These are phyloP conservation scores for Jasminum sambac DNA, from an alignment of 257 asterid genomes.

Conservation along the genomic window DNA sequence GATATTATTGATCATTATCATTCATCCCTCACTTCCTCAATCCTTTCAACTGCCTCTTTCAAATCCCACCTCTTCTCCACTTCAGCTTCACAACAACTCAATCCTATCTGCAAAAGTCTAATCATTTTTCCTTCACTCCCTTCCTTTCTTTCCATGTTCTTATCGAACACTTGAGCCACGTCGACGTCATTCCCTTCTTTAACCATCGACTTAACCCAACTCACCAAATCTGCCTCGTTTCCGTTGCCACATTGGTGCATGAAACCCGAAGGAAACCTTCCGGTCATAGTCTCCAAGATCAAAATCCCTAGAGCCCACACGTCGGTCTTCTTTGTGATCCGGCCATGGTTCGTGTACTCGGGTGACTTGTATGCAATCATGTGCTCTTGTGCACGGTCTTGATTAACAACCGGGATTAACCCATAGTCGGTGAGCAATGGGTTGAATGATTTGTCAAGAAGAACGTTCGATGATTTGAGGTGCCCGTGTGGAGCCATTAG, in stretches of 20 bases:
- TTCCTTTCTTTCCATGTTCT: constrained; percentile 47
- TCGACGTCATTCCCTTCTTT: constrained; percentile 20
- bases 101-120: constrained; percentile 62
- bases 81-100: constrained; percentile 60
- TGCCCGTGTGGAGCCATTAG: constrained; percentile 86
- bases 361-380: constrained; percentile 82
- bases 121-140: constrained; percentile 55
- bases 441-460: constrained; percentile 50
- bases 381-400: constrained; percentile 61
- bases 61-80: constrained; percentile 60
- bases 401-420: constrained; percentile 67
- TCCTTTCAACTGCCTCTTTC: constrained; percentile 54
- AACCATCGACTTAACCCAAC: constrained; percentile 52
- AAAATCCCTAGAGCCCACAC: constrained; percentile 86
- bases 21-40: constrained; percentile 64
- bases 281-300: constrained; percentile 72
- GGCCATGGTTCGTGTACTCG: constrained; percentile 46
- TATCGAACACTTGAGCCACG: constrained; percentile 47
- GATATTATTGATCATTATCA: constrained; percentile 52
- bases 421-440: constrained; percentile 84
- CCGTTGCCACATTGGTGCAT: constrained; percentile 47
- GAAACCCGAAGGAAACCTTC: constrained; percentile 51
- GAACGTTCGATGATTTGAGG: constrained; percentile 83
- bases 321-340: constrained; percentile 75
- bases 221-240: constrained; percentile 47